These are phyloP conservation scores for Fusarium mangiferae DNA, from an alignment of 2,329 filamentous ascomycete genomes.

Conservation along the genomic window DNA sequence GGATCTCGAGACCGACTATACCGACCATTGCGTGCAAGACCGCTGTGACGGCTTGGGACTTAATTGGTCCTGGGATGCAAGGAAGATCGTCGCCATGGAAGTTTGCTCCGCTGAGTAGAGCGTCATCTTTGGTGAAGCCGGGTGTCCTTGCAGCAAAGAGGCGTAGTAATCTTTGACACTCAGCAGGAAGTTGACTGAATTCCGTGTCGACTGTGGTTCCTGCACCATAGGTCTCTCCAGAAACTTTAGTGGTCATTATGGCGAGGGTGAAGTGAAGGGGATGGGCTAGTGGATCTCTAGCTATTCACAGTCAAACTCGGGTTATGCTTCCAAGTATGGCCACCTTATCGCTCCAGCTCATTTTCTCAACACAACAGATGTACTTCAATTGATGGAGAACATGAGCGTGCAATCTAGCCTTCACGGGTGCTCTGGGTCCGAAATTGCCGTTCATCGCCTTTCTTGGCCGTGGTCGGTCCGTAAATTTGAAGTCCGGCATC, in stretches of 20 bases:
- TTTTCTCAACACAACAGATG: not conserved
- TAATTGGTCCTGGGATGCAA: not conserved
- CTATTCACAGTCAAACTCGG: too few relatives aligned
- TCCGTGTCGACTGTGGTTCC: not conserved
- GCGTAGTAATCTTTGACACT: not conserved
- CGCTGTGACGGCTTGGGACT: not conserved
- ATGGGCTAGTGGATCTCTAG: not conserved
- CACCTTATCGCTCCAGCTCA: not conserved
- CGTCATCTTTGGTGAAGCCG: not conserved
- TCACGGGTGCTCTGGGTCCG: not conserved
- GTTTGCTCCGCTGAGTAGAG: not conserved
- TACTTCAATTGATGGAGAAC: not conserved
- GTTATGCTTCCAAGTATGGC: not conserved
- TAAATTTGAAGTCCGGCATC: not conserved
- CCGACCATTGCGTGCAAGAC: not conserved
- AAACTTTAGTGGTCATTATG: not conserved
- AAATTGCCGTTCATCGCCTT: not conserved
- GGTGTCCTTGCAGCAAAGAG: not conserved
- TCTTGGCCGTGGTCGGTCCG: not conserved
- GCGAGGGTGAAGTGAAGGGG: not conserved
- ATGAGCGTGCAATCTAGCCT: too few relatives aligned
- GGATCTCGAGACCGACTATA: not conserved
- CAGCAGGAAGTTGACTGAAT: not conserved
- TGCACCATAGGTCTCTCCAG: not conserved
- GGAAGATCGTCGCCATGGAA: not conserved